Evolutionary conservation across 345 rosid genomes (phyloP).

Genomic region (Eucalyptus cladocalyx): DNA sequence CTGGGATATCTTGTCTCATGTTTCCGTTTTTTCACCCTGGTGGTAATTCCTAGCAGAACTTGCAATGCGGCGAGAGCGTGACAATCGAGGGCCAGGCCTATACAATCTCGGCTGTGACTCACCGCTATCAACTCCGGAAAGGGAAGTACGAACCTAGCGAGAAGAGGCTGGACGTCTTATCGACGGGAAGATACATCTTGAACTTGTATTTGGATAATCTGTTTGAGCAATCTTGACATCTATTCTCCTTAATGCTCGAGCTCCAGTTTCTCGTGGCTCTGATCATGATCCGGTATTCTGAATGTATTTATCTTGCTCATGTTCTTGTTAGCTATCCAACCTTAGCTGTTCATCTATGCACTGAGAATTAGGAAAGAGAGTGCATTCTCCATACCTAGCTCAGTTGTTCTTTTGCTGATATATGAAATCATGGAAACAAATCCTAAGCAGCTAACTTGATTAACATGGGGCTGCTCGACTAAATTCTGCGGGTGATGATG

Average conservation of each 20-base stretch:
- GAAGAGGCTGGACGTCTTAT: conserved; percentile 79
- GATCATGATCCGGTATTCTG: neutral
- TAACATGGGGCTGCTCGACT: neutral
- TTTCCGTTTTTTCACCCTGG: neutral
- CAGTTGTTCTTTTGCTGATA: neutral
- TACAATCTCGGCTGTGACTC: conserved; percentile 69
- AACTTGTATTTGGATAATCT: conserved; percentile 69
- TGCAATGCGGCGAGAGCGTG: conserved; percentile 87
- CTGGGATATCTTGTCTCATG: neutral
- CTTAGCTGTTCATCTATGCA: neutral
- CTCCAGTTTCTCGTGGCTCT: neutral
- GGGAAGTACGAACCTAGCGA: conserved; percentile 88
- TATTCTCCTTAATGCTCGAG: neutral
- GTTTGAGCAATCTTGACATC: conserved; percentile 48
- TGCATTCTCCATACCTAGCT: neutral
- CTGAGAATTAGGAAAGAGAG: neutral
- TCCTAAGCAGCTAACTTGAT: neutral
- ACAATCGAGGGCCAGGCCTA: conserved; percentile 80
- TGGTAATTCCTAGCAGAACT: conserved; percentile 32
- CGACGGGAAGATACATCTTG: conserved; percentile 66
- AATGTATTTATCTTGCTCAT: neutral
- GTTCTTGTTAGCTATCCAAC: neutral
- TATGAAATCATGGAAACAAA: neutral
- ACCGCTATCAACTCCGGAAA: conserved; percentile 85
- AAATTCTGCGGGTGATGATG: neutral